Evolutionary conservation across 2,329 filamentous ascomycete genomes (phyloP), one percentile per base, ranked within the genome.

Genomic region (Scleromitrula shiraiana): DNA sequence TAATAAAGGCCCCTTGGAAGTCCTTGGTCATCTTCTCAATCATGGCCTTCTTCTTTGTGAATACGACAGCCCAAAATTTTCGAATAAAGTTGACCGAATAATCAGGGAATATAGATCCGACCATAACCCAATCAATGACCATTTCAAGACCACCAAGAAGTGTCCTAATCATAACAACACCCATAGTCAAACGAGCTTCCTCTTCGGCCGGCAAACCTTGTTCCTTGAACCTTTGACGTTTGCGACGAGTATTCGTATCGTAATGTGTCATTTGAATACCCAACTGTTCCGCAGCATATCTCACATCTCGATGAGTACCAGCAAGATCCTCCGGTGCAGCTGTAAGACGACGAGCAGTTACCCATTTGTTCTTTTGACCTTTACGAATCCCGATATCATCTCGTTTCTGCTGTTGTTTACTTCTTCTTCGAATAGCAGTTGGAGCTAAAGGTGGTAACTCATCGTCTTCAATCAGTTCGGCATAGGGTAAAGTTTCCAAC

Each of bases 1-100:
- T 65, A 5, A 88, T 66, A 56, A 86, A 87, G 7, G 70, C 72
- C 14, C 76, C 69, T 56, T 85, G 80, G 53, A 91, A 87, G 40
- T 78, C 75, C 5, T 72, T 68, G 5, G 77, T 80, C 37, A 85
- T 60, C 33, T 74, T 73, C 4, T 76, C 68, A 29, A 86, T 69
- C 41, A 75, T 73, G 0, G 69, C 68, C 38, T 69, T 70, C 23
- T 76, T 71, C 42, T 75, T 71, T 51, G 74, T 73, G 22, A 68
- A 69, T n/a, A 75, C 62, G 24, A 63, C 64, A 2, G 68, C 65
- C 80, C 80, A 85, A 48, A 76, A 75, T 41, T 71, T 73, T 19
- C 71, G 72, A 30, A 84, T 63, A 10, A 68, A 69, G 23, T 69
- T 71, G 10, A 78, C 65, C 5, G 70, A 73, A 42, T 72, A 68